Percentiles rank a stretch among this genome's conserved stretches.
These are phyloP conservation scores for Porpolomopsis calyptriformis DNA, from an alignment of 768 basidiomycete species.

Conservation along the genomic window DNA sequence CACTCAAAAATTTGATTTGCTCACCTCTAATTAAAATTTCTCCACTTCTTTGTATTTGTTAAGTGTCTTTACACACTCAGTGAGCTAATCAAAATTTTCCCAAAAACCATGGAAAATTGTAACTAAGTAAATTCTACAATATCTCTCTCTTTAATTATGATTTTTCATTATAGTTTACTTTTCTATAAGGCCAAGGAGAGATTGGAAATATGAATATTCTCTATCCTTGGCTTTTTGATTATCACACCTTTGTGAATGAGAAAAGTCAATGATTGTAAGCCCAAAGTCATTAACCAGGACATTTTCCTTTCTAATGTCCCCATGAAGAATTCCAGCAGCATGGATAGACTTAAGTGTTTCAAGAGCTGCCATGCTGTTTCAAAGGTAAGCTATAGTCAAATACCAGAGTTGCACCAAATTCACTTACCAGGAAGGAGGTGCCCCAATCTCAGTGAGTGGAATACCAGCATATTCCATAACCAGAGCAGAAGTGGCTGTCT, in stretches of 20 bases:
- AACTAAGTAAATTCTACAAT: too few relatives aligned
- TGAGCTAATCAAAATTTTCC: too few relatives aligned
- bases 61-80: too few relatives aligned
- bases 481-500: slow-evolving; percentile 9
- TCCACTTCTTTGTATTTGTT: too few relatives aligned
- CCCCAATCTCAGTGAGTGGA: background rate
- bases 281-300: slow-evolving; percentile 6
- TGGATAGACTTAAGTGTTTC: slow-evolving; percentile 5
- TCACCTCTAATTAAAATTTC: too few relatives aligned
- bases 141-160: too few relatives aligned
- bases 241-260: slow-evolving; percentile 5
- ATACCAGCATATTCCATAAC: slow-evolving; percentile 8
- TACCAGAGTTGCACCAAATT: slow-evolving; percentile 3
- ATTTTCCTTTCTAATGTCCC: slow-evolving; percentile 7
- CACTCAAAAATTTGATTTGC: too few relatives aligned
- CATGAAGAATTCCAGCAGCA: slow-evolving; percentile 5
- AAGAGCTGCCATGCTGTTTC: slow-evolving; percentile 6
- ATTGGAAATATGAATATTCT: slow-evolving; percentile 7
- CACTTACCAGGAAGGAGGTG: slow-evolving; percentile 1
- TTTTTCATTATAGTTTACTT: slow-evolving; percentile 1
- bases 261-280: slow-evolving; percentile 8
- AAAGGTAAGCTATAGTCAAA: slow-evolving; percentile 4
- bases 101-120: too few relatives aligned
- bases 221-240: slow-evolving; percentile 7
- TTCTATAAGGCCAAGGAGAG: slow-evolving; percentile 1